Base-by-base conservation (phyloP, 176 grass and related monocot genomes). In the Oryza australiensis region DNA sequence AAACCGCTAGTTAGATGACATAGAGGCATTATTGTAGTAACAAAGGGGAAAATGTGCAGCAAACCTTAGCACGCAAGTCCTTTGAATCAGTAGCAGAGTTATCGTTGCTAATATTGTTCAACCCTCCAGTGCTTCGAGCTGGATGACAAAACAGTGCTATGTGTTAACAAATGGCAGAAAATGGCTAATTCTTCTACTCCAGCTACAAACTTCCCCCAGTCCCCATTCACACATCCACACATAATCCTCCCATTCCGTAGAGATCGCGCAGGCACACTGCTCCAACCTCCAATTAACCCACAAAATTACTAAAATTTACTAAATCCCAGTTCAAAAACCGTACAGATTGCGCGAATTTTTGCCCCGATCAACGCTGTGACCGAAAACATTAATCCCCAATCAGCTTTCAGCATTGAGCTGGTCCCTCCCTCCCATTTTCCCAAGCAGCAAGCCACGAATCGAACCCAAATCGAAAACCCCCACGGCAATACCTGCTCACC, bases 1-100 rank as follows among this genome's bases (percentile, higher is more conserved):
- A 82, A 77, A 18, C 4, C 32, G 14, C 3, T 72, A 64, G 80
- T 37, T 28, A 28, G 13, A 22, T 38, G 49, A 57, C 34, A 63
- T 29, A 79, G 67, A 51, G 12, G 53, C 20, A 22, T 55, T 57
- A 70, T 55, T 12, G 49, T 22, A 8, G 4, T 48, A 37, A 29
- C 76, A 55, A 40, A 82, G 15, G 69, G 30, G 18, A 26, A 68
- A 9, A 7, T 15, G 26, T 34, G 26, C 35, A 28, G 12, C 48
- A 77, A 87, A 93, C 95, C 95, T 95, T 98, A 26, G 90, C 92
- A 23, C 92, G 83, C 66, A 98, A 73, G 49, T 95, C 90, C 66
- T 91, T 95, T 30, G 95, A 85, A 74, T 95, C 87, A 7, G 84
- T 33, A 49, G 78, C 66, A 13, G 79, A 85, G 40, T 46, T 84